Conservation (phyloP, 306 rosid genomes). For the Boehmeria nivea region DNA sequence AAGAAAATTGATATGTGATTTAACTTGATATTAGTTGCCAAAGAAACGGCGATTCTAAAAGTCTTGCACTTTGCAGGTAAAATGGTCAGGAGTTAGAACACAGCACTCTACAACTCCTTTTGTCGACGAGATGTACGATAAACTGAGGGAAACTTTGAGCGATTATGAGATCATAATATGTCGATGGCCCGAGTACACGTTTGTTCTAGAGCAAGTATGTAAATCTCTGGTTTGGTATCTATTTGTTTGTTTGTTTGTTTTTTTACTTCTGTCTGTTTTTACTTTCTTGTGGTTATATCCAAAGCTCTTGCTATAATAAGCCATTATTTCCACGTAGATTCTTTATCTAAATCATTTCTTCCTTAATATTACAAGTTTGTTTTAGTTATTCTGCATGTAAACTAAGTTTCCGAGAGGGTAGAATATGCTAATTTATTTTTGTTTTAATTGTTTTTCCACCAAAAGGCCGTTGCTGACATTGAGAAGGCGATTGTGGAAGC, state of each 20-base stretch:
- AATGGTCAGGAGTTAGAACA: slow-evolving; percentile 96
- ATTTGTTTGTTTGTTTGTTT: no score
- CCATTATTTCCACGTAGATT: no score
- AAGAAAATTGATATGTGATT: no score
- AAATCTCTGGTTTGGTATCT: neutral
- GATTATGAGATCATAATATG: slow-evolving; percentile 86
- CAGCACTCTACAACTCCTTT: slow-evolving; percentile 96
- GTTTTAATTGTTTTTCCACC: slow-evolving; percentile 3
- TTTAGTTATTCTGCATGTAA: no score
- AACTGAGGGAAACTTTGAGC: slow-evolving; percentile 75
- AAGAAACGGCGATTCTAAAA: neutral
- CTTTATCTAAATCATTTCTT: no score
- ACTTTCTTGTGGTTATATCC: no score
- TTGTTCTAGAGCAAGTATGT: slow-evolving; percentile 80
- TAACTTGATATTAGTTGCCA: neutral
- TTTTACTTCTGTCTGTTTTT: no score
- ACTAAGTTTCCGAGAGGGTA: no score
- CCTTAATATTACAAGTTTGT: no score
- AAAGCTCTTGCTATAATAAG: no score
- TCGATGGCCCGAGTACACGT: slow-evolving; percentile 94
- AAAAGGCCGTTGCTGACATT: slow-evolving; percentile 85
- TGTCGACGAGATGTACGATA: slow-evolving; percentile 93
- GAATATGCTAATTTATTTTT: no score
- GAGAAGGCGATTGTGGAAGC: slow-evolving; percentile 88
- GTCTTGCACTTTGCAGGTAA: slow-evolving; percentile 51